These are phyloP conservation scores for Leishmania amazonensis DNA, from an alignment of 208 protist genomes.

Conservation along the genomic window DNA sequence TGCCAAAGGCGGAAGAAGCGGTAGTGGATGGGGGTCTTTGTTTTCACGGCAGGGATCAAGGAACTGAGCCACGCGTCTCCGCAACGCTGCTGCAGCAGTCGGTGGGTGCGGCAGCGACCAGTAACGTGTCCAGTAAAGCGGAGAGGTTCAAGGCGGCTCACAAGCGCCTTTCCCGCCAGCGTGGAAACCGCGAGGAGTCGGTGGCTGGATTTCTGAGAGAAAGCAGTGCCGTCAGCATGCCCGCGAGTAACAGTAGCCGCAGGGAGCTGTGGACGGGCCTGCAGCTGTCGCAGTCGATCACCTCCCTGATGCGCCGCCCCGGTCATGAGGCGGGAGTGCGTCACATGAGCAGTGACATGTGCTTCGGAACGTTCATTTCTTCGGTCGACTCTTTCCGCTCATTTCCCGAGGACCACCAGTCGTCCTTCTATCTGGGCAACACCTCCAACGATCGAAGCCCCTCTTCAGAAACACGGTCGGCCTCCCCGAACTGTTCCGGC, in stretches of 20 bases:
- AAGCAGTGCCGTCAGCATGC: not conserved
- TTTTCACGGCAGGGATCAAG: not conserved
- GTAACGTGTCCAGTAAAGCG: not conserved
- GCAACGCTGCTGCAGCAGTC: not conserved
- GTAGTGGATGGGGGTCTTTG: not conserved
- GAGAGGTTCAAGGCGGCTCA: not conserved
- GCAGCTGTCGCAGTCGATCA: not conserved
- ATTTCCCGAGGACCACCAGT: conserved; percentile 1
- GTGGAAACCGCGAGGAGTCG: not conserved
- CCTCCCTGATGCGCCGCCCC: not conserved
- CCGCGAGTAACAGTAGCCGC: not conserved
- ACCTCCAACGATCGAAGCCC: not conserved
- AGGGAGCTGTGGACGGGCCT: conserved; percentile 7
- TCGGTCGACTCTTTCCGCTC: conserved; percentile 7
- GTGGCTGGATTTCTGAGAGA: not conserved
- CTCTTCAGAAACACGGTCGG: not conserved
- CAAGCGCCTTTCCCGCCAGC: not conserved
- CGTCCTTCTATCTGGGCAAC: not conserved
- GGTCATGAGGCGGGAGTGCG: not conserved
- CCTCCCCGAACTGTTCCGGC: not conserved
- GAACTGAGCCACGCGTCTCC: not conserved
- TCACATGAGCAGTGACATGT: conserved; percentile 11
- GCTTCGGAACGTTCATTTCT: conserved; percentile 7
- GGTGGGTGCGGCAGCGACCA: not conserved
- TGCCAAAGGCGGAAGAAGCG: not conserved